Conservation (phyloP, 2,329 filamentous ascomycete species). For the Cladosporium sp. region DNA sequence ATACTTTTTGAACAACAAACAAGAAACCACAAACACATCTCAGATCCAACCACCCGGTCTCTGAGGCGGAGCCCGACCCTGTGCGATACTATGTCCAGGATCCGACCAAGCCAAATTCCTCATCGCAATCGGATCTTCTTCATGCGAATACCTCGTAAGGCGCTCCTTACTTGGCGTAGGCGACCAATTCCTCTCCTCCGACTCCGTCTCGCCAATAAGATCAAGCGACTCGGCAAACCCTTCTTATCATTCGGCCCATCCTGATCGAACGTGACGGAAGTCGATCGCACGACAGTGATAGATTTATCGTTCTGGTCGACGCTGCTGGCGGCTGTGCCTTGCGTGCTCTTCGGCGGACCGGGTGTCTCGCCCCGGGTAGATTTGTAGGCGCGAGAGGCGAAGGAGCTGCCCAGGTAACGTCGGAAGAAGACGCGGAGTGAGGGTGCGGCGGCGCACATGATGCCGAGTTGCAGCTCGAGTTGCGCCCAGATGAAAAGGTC, state of each 20-base stretch:
- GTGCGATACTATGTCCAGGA: too few relatives aligned
- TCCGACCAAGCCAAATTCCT: neutral
- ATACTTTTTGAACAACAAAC: too few relatives aligned
- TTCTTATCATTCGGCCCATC: neutral
- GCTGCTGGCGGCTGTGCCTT: neutral
- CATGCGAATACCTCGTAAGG: constrained; percentile 6
- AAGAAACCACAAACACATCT: too few relatives aligned
- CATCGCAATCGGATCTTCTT: constrained; percentile 2
- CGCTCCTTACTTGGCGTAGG: neutral
- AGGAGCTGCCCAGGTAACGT: constrained; percentile 32
- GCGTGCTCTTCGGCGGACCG: neutral
- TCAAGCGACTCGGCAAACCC: neutral
- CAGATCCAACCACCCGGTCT: too few relatives aligned
- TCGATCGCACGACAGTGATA: constrained; percentile 5
- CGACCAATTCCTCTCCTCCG: neutral
- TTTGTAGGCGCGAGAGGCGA: constrained; percentile 10
- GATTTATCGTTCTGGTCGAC: neutral
- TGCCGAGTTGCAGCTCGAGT: constrained; percentile 38
- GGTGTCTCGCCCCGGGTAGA: constrained; percentile 6
- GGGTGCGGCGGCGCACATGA: constrained; percentile 41
- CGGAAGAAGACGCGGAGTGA: constrained; percentile 42
- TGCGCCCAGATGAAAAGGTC: constrained; percentile 39
- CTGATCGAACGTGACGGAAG: constrained; percentile 1
- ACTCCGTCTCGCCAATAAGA: neutral
- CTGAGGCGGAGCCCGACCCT: too few relatives aligned